phyloP scores from a whole-genome alignment of 2,329 filamentous ascomycete genomes.

The Fonsecaea erecta region DNA sequence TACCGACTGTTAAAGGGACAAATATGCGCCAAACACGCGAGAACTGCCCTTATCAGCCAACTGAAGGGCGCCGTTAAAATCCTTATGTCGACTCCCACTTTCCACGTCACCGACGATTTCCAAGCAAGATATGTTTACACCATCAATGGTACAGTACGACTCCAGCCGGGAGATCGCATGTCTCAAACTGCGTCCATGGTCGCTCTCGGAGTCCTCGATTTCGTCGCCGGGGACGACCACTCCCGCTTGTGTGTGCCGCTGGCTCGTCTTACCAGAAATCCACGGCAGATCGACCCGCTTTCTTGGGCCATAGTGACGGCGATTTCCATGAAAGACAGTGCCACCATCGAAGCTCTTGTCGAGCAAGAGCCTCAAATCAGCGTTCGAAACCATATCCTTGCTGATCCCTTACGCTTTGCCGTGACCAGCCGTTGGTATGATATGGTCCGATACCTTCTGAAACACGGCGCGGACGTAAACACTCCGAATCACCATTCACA shows the following conservation, averaged over 20 bases:
- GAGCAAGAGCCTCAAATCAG: not conserved
- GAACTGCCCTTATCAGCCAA: not conserved
- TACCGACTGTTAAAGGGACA: conserved; percentile 12
- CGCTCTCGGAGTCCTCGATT: conserved; percentile 1
- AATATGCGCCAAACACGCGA: conserved; percentile 1
- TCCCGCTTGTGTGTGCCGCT: not conserved
- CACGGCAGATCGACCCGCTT: not conserved
- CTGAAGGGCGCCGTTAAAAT: conserved; percentile 9
- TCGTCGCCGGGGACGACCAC: not conserved
- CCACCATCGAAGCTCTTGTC: conserved; percentile 6
- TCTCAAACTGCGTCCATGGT: not conserved
- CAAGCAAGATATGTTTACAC: not conserved
- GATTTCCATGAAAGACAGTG: conserved; percentile 1
- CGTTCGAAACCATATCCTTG: not conserved
- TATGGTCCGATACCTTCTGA: conserved; percentile 9
- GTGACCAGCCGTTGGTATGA: not conserved
- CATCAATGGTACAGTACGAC: not conserved
- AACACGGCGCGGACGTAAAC: conserved; percentile 13
- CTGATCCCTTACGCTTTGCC: conserved; percentile 16
- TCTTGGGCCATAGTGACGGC: conserved; percentile 16
- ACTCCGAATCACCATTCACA: not conserved
- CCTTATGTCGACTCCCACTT: not conserved
- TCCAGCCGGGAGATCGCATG: not conserved
- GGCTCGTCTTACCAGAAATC: not conserved
- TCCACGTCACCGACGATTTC: not conserved